phyloP scores from a whole-genome alignment of 2,329 filamentous ascomycete species.

The Talaromyces marneffei region DNA sequence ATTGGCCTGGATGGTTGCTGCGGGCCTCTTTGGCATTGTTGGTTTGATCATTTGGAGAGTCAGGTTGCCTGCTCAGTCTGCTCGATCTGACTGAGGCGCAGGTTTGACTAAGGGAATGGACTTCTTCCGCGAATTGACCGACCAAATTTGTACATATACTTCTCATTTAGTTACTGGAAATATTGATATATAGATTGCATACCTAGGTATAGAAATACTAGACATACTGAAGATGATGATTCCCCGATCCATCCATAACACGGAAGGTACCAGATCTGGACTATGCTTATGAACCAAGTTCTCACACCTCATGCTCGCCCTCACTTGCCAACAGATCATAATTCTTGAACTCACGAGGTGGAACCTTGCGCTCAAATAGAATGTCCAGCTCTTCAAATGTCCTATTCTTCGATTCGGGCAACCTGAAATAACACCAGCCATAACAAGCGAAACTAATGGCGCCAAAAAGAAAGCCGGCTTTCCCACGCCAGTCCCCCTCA shows the following conservation, averaged over 20 bases:
- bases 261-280: neutral
- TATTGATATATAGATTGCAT: neutral
- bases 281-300: neutral
- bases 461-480: slow-evolving; percentile 28
- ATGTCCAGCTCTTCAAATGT: slow-evolving; percentile 38
- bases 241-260: neutral
- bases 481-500: slow-evolving; percentile 25
- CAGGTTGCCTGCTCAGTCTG: neutral
- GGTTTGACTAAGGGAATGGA: neutral
- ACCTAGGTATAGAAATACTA: neutral
- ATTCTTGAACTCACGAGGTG: slow-evolving; percentile 30
- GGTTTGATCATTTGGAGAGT: slow-evolving; percentile 15
- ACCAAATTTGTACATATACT: neutral
- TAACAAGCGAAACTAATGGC: slow-evolving; percentile 22
- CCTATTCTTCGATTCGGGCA: slow-evolving; percentile 34
- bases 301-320: neutral
- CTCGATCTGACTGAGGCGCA: neutral
- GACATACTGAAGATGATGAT: neutral
- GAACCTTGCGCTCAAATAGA: slow-evolving; percentile 34
- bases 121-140: neutral
- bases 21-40: slow-evolving; percentile 25
- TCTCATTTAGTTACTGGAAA: neutral
- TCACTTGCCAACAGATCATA: slow-evolving; percentile 11
- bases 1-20: slow-evolving; percentile 42
- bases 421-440: slow-evolving; percentile 32